Conservation (phyloP, 768 basidiomycete species). For the Tulasnella sp. region DNA sequence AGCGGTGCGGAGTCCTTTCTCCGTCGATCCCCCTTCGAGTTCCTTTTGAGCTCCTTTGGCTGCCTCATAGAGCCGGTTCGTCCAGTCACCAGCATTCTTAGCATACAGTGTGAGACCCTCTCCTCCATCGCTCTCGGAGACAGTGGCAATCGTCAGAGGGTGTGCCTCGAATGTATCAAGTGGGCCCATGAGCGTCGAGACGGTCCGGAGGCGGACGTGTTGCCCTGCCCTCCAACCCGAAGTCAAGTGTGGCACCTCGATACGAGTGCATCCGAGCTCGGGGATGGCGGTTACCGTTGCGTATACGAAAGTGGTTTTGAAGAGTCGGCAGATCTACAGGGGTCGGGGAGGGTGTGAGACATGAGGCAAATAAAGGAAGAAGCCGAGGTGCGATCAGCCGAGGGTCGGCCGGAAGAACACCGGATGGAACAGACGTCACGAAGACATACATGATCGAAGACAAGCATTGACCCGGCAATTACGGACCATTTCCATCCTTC, state of each 20-base stretch:
- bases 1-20: slow-evolving; percentile 30
- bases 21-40: slow-evolving; percentile 51
- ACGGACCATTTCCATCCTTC: slow-evolving; percentile 54
- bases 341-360: neutral
- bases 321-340: slow-evolving; percentile 40
- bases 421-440: neutral
- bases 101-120: slow-evolving; percentile 25
- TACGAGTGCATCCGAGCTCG: slow-evolving; percentile 50
- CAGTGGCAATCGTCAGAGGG: slow-evolving; percentile 78
- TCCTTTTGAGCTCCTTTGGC: slow-evolving; percentile 41
- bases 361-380: slow-evolving; percentile 11
- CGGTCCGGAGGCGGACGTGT: slow-evolving; percentile 49
- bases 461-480: slow-evolving; percentile 50
- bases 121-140: slow-evolving; percentile 38
- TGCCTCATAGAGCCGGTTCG: slow-evolving; percentile 37
- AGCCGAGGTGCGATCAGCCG: neutral
- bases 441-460: slow-evolving; percentile 46
- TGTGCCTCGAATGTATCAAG: slow-evolving; percentile 52
- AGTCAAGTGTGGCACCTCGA: slow-evolving; percentile 25
- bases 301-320: slow-evolving; percentile 59
- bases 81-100: slow-evolving; percentile 30
- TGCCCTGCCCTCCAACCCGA: slow-evolving; percentile 47
- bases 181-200: slow-evolving; percentile 24
- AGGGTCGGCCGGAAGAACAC: neutral
- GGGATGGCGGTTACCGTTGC: slow-evolving; percentile 63